Conservation (phyloP, 2,329 filamentous ascomycete species). For the Ceratocystis ficicola region DNA sequence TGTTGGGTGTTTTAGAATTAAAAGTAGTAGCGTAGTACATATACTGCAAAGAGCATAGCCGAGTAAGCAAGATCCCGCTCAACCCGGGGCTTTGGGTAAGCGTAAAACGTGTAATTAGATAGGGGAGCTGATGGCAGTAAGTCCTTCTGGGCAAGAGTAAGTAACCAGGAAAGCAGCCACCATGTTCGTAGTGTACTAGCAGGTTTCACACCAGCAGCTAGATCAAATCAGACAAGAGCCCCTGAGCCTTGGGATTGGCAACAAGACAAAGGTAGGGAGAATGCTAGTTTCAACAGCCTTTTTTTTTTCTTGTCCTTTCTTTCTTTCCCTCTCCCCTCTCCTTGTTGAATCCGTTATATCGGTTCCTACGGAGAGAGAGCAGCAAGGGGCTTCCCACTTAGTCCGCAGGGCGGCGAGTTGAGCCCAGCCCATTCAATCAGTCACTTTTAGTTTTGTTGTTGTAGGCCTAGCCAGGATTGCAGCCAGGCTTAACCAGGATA, state of each 20-base stretch:
- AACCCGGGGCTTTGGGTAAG: slow-evolving; percentile 4
- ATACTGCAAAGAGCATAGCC: not conserved
- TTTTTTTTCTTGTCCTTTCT: not conserved
- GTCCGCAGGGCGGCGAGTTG: not conserved
- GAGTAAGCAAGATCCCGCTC: not conserved
- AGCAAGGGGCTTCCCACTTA: not conserved
- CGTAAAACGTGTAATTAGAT: not conserved
- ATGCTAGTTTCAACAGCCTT: not conserved
- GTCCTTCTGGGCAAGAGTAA: not conserved
- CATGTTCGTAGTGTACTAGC: not conserved
- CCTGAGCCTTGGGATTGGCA: not conserved
- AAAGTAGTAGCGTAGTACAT: not conserved
- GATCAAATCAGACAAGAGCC: not conserved
- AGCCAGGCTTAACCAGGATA: not conserved
- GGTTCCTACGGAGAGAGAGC: not conserved
- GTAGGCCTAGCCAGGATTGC: not conserved
- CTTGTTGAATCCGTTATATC: slow-evolving; percentile 1
- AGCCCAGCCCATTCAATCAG: too few relatives aligned
- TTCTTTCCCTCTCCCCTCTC: not conserved
- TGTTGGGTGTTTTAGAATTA: not conserved
- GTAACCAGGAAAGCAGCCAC: not conserved
- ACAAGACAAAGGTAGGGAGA: not conserved
- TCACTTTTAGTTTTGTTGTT: not conserved
- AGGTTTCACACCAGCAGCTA: slow-evolving; percentile 3
- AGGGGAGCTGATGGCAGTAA: not conserved